These are phyloP conservation scores for Penicillium verhagenii DNA, from an alignment of 495 filamentous ascomycete genomes.

Conservation along the genomic window DNA sequence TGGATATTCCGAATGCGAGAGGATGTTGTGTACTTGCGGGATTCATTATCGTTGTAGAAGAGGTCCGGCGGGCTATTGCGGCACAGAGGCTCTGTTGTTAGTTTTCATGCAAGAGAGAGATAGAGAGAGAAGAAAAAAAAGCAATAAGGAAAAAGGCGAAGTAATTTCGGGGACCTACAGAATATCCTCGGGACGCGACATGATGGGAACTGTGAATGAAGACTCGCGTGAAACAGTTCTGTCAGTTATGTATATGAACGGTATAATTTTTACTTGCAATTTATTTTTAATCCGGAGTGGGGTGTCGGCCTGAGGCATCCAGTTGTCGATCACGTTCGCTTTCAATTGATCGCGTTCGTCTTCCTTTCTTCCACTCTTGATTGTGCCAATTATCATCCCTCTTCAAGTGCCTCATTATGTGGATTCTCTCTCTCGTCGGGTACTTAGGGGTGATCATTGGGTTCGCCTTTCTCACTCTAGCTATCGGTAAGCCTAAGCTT, in stretches of 20 bases:
- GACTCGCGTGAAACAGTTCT: too few species aligned
- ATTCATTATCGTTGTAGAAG: slow-evolving; percentile 94
- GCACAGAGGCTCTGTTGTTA: neutral
- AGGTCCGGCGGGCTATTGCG: slow-evolving; percentile 78
- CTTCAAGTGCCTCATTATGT: slow-evolving; percentile 60
- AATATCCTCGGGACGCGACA: slow-evolving; percentile 95
- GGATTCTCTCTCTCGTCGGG: slow-evolving; percentile 86
- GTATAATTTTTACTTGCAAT: slow-evolving; percentile 16
- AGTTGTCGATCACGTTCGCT: neutral
- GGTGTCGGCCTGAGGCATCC: slow-evolving; percentile 29
- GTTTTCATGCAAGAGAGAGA: neutral
- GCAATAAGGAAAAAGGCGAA: too few species aligned
- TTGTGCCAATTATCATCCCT: neutral
- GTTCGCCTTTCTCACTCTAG: slow-evolving; percentile 89
- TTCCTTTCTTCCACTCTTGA: neutral
- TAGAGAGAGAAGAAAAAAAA: neutral
- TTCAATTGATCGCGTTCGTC: neutral
- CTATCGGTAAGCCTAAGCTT: slow-evolving; percentile 65
- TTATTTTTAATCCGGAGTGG: slow-evolving; percentile 18
- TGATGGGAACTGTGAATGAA: slow-evolving; percentile 42
- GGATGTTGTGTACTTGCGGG: slow-evolving; percentile 94
- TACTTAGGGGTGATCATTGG: slow-evolving; percentile 85
- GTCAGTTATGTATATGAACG: slow-evolving; percentile 1
- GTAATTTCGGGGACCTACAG: slow-evolving; percentile 66
- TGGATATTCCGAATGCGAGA: slow-evolving; percentile 95